Evolutionary conservation across 345 rosid genomes (phyloP).

Genomic region (Atalantia buxifolia): DNA sequence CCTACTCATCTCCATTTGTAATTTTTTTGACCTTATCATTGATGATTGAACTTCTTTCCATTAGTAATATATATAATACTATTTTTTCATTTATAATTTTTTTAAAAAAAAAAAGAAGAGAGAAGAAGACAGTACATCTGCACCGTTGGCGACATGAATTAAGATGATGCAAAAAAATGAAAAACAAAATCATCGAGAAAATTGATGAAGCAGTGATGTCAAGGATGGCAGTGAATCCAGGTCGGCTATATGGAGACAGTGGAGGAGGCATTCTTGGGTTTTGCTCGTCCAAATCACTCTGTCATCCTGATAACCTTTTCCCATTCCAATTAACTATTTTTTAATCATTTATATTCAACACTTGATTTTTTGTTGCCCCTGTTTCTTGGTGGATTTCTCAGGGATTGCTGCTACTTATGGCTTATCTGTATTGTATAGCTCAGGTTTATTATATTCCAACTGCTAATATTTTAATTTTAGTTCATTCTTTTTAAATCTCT

Average conservation of each 20-base stretch:
- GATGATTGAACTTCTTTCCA: too few species aligned
- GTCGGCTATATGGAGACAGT: conserved; percentile 30
- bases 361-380: too few species aligned
- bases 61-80: too few species aligned
- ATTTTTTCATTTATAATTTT: too few species aligned
- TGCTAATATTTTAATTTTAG: not conserved
- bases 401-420: conserved; percentile 33
- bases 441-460: conserved; percentile 30
- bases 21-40: too few species aligned
- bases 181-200: not conserved
- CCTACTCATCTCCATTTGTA: too few species aligned
- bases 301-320: conserved; percentile 24
- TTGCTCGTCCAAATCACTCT: conserved; percentile 24
- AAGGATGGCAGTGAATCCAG: conserved; percentile 29
- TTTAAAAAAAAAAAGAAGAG: too few species aligned
- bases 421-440: conserved; percentile 23
- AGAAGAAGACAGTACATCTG: too few species aligned
- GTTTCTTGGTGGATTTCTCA: conserved; percentile 5
- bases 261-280: conserved; percentile 15
- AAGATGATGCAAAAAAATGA: too few species aligned
- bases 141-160: too few species aligned
- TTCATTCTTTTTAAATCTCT: not conserved
- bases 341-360: not conserved
- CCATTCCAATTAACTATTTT: not conserved
- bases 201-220: conserved; percentile 21